Evolutionary conservation across 2,329 filamentous ascomycete genomes (phyloP), one percentile per base, ranked within the genome.

Genomic region (Arthrobotrys conoides): DNA sequence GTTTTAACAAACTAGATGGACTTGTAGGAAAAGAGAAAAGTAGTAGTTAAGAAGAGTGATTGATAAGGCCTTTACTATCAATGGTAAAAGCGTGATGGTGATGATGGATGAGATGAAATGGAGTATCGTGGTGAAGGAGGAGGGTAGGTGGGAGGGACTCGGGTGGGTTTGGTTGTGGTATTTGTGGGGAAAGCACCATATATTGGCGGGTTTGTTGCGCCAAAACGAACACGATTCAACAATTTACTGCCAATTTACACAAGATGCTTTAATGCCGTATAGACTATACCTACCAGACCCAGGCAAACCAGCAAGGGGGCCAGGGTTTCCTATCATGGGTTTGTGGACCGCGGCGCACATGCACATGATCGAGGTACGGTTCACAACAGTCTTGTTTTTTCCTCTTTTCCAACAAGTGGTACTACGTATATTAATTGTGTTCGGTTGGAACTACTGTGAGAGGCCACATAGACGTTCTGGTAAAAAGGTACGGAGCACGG

Each of bases 181-280:
- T 77, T 77, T 77, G 73, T 77, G 73, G 73, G 73, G 73, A 77
- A 77, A 12, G 48, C 20, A 22, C 20, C 48, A 10, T 22, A 51
- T 24, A 51, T 51, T 51, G 48, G 30, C 36, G 24, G 24, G 27
- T 59, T 59, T 64, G 66, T 64, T 38, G 53, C 49, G 59, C 38
- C 30, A 46, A 63, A 68, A 44, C 41, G 66, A 71, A 53, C 61
- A 67, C 59, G 59, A 71, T 76, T 76, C 72, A 70, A 76, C 65
- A 76, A 70, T 48, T 67, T 44, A 16, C 16, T 33, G 27, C 36
- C 55, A 59, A 38, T 46, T 18, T 20, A 18, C 44, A 20, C 44
- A 41, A 41, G 38, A 41, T 41, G 12, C 3, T 12, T 16, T n/a
- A 30, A 38, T 38, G 12, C 8, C 36, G 36, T 41, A 16, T 41